phyloP scores from a whole-genome alignment of 805 yeast genomes.

The Clavispora carvajalis region DNA sequence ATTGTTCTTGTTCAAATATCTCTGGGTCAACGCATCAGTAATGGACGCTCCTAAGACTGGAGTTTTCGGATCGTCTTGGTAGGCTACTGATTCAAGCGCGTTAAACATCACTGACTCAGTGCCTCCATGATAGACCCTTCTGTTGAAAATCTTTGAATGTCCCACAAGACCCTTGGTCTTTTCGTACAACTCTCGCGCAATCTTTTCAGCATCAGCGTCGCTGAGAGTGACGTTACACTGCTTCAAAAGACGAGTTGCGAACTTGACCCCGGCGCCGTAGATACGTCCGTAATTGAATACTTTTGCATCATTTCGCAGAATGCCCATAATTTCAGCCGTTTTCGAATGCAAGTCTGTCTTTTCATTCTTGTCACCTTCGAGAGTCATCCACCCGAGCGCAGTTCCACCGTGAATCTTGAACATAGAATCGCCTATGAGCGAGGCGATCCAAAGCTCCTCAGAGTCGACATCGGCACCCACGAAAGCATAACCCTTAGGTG shows the following conservation, averaged over 20 bases:
- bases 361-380: conserved; percentile 87
- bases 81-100: conserved; percentile 80
- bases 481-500: conserved; percentile 85
- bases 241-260: conserved; percentile 78
- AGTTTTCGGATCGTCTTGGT: conserved; percentile 72
- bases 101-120: conserved; percentile 91
- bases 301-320: conserved; percentile 87
- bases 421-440: conserved; percentile 86
- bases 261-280: conserved; percentile 94
- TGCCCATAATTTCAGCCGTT: conserved; percentile 85
- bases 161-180: conserved; percentile 69
- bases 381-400: conserved; percentile 98
- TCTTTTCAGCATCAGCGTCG: conserved; percentile 58
- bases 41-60: conserved; percentile 93
- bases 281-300: conserved; percentile 95
- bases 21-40: conserved; percentile 70
- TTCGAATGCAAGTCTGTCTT: conserved; percentile 95
- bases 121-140: conserved; percentile 71
- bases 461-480: conserved; percentile 99
- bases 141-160: conserved; percentile 19
- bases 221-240: conserved; percentile 71
- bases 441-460: conserved; percentile 97
- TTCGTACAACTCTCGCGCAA: conserved; percentile 64
- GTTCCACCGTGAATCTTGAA: conserved; percentile 92
- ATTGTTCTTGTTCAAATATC: conserved; percentile 56